Base-by-base conservation (phyloP, 2,329 filamentous ascomycete genomes). In the Fusarium chuoi region DNA sequence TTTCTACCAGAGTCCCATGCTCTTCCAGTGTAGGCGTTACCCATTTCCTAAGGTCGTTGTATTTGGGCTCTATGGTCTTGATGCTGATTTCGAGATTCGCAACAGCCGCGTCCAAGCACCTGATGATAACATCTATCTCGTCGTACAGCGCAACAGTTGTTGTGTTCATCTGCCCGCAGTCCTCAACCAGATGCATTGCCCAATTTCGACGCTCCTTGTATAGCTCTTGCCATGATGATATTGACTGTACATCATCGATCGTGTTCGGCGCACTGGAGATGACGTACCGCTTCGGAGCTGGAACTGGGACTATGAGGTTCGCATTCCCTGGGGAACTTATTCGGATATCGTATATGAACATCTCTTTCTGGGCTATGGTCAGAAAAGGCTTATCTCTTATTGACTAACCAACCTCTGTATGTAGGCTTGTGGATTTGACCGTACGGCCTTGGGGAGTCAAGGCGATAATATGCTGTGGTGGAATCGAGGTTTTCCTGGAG, bases 281-380 rank as follows among this genome's bases (percentile, higher is more conserved):
- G 61, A 87, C 85, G 86, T 83, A 92, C 75, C 84, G 87, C 67
- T 85, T 86, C 41, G 88, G 89, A 39, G 85, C 78, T 51, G 88
- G 85, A 69, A 86, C 77, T 64, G 90, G 87, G 77, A 84, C 83
- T 69, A 86, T 80, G 61, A 86, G 81, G 24, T 83, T 83, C 24
- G 85, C 82, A 52, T 83, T 81, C 42, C 82, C 83, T 13, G 87
- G 78, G 58, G 88, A 85, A 73, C 92, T 90, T 77, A 92, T 90
- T 75, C 92, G 91, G 71, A 95, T 93, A 82, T 98, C 95, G 83
- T 97, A 99, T 59, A 98, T 90, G 81, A 93, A 98, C 65, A 99
- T 91, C 81, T 98, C 95, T 75, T 90, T 93, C 92, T 97, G 56
- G 8, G 9, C 41, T 17, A 48, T 48, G 26, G 71, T 78, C 36